Base-by-base conservation (phyloP, 768 basidiomycete genomes). In the Clitopilus passeckerianus region DNA sequence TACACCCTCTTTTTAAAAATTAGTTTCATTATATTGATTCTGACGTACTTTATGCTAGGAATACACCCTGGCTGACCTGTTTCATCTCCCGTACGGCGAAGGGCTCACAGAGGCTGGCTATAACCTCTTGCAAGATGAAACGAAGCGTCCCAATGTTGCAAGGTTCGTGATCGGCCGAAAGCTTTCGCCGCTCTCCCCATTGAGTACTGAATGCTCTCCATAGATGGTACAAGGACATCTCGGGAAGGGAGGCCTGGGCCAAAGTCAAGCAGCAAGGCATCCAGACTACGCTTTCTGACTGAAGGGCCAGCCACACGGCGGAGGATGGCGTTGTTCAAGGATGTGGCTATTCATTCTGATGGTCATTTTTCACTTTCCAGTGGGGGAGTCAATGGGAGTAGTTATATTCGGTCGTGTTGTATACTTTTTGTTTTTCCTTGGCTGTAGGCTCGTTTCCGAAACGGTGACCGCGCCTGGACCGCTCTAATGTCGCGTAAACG, bases 61-160 rank as follows among this genome's bases (percentile, higher is more conserved):
- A 53, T 50, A 85, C 59, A 83, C 80, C 2, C 71, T 84, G 0
- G 83, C 79, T 5, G 84, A 85, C 65, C 71, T 85, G 5, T 75
- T 74, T 66, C 82, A 84, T 66, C 64, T 84, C 27, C 74, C 80
- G 0, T 77, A 75, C 46, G 64, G 60, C 9, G 33, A 58, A 14
- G 20, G 54, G 22, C 53, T 67, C 6, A 61, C n/a, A 22, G 0
- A 6, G 10, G 44, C 57, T 14, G 71, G 70, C 1, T 54, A 64
- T 30, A 57, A 66, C 22, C 60, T 72, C 14, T 57, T 78, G 50
- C 10, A 16, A 20, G 46, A 50, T 50, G 46, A 50, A 50, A 65
- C 22, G 18, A 46, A 57, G 41, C 65, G 74, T 53, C 75, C 77
- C 18, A 78, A 78, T 58, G 71, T 82, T 6, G 53, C 65, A 0